Base-by-base conservation (phyloP, 2,329 filamentous ascomycete species). In the Pseudocercospora fijiensis region DNA sequence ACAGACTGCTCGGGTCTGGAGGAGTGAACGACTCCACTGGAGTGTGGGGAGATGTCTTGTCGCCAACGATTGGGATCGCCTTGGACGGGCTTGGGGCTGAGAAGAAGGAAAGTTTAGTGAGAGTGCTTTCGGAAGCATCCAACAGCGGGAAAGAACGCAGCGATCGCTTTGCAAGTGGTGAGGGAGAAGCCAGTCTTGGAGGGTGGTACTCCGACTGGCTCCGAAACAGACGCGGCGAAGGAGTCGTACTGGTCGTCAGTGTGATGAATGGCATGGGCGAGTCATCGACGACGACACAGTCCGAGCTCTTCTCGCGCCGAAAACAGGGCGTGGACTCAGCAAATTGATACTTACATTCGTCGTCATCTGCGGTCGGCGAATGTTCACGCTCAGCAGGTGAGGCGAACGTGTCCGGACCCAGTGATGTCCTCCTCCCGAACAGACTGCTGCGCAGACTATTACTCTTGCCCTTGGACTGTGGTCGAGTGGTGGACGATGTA, bases 1-100 rank as follows among this genome's bases (percentile, higher is more conserved):
- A 93, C 18, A 96, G 80, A 43, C 87, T 86, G 76, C 90, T 96
- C 0, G 92, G 88, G 74, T 97, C 93, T 6, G 89, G 88, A 26
- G 90, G 89, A 26, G 88, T 83, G 72, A 91, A 84, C 60, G 83
- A 84, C 65, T 95, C 92, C 56, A 86, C 86, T 0, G 94, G 94
- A 0, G 94, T 97, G 63, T 86, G 90, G 4, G 75, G 74, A 57
- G 72, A 74, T 26, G 63, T 65, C 64, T 71, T 71, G 26, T 69
- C 69, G 30, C 53, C 65, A 30, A 8, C 51, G 53, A 66, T 61
- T 26, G 60, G 59, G 30, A 65, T 65, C 1, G 41, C 61, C 58
- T 62, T 53, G 1, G 53, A 56, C 4, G 64, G 62, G 28, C 58
- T 70, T 43, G 68, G 61, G 52, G 69, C 71, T 72, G 67, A 43